A percentile compares a stretch with the other conserved stretches of the same genome.
Conservation (phyloP, 2,329 filamentous ascomycete species). For the Pseudogymnoascus sp. region DNA sequence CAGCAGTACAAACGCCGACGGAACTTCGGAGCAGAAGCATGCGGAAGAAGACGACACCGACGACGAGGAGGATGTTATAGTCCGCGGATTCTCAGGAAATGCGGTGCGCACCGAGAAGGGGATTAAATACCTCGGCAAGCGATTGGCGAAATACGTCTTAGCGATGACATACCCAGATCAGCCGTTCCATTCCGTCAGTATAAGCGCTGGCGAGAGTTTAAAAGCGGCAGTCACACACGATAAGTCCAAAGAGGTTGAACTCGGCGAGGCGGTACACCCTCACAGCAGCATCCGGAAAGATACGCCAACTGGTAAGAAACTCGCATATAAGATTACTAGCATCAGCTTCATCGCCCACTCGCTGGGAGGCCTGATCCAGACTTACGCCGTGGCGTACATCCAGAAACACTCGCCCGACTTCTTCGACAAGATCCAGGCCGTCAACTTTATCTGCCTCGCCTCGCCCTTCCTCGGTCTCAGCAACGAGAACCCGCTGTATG, state of each 20-base stretch:
- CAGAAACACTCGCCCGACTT: constrained; percentile 91
- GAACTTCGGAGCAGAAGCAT: constrained; percentile 15
- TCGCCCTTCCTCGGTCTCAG: constrained; percentile 85
- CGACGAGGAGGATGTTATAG: constrained; percentile 77
- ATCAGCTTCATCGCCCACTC: constrained; percentile 95
- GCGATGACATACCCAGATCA: constrained; percentile 91
- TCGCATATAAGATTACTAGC: constrained; percentile 77
- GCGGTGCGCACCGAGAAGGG: constrained; percentile 85
- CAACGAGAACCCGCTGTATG: constrained; percentile 95
- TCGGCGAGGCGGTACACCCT: constrained; percentile 46
- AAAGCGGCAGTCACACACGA: constrained; percentile 34
- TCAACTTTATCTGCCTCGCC: constrained; percentile 86
- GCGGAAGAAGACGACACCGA: constrained; percentile 32
- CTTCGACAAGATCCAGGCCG: constrained; percentile 74
- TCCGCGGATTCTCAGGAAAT: constrained; percentile 84
- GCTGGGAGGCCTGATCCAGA: constrained; percentile 81
- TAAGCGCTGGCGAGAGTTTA: constrained; percentile 38
- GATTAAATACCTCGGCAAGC: constrained; percentile 94
- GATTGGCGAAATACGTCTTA: constrained; percentile 84
- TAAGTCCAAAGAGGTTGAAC: constrained; percentile 35
- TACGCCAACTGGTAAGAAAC: constrained; percentile 32
- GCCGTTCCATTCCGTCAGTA: constrained; percentile 64
- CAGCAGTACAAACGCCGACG: not conserved
- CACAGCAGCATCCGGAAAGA: constrained; percentile 51
- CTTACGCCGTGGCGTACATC: constrained; percentile 91